Base-by-base conservation (phyloP, 2,329 filamentous ascomycete genomes). In the Xylaria sp. region DNA sequence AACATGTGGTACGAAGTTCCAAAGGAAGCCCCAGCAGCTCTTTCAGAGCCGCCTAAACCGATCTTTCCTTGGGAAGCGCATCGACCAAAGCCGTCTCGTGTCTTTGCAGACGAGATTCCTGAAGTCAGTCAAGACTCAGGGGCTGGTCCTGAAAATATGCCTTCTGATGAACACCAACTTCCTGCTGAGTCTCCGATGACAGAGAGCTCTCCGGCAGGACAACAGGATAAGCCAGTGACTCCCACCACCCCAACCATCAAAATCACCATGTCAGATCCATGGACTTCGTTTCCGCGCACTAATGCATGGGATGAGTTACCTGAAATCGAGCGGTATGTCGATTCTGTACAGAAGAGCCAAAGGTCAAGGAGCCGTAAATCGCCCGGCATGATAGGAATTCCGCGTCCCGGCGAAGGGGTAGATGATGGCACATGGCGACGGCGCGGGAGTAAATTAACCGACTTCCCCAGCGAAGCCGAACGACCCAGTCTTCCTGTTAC, bases 291-390 rank as follows among this genome's bases (percentile, higher is more conserved):
- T 79, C 85, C 89, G n/a, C 87, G 90, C 56, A 88, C 85, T 60
- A 99, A 98, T 80, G 94, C 94, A 18, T 99, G 96, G 96, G 96
- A 99, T 76, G 92, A 93, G 62, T 88, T 97, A 62, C 92, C 93
- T 13, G 92, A 93, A 73, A 99, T 99, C 75, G 90, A 93, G 76
- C 88, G 89, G 71, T 99, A 98, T 78, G 92, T 98, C 64, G 92
- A 93, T 71, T 86, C 89, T 62, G 84, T 97, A 65, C 90, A 92
- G 75, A 89, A 90, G 78, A 86, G 88, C 76, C 82, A 81, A 59
- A 82, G 83, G 55, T 74, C 76, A 49, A 76, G 72, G 52, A 80
- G 78, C 69, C 74, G 77, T 57, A 78, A 79, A 68, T 75, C 72
- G 58, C 75, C 75, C 33, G 76, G 75, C 55, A 70, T 66, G 28